phyloP scores from a whole-genome alignment of 805 yeast species.

The Saccharomyces eubayanus region DNA sequence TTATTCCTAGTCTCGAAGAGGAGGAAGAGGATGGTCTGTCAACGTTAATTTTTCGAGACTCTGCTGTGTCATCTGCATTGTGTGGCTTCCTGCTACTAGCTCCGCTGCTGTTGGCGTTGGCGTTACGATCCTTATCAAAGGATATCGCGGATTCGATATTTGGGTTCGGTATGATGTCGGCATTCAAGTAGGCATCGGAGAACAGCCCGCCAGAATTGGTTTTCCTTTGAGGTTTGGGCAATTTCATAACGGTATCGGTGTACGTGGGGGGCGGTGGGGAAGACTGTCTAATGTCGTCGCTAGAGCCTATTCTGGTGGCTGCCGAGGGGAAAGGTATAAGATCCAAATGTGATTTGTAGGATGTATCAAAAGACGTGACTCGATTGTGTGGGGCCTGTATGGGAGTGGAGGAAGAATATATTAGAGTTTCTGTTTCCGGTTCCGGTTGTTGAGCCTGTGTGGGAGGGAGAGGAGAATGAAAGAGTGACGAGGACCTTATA shows the following conservation, averaged over 20 bases:
- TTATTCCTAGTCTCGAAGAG: conserved; percentile 24
- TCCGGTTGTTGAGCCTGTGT: background rate
- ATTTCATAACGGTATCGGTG: background rate
- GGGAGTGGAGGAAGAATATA: background rate
- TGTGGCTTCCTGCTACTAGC: background rate
- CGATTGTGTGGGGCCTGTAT: background rate
- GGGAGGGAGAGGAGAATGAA: background rate
- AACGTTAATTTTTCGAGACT: conserved; percentile 11
- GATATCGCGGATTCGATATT: conserved; percentile 2
- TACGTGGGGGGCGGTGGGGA: background rate
- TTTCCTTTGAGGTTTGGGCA: conserved; percentile 20
- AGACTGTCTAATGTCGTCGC: background rate
- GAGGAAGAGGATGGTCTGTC: conserved; percentile 24
- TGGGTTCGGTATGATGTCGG: conserved; percentile 36
- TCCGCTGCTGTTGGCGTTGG: conserved; percentile 4
- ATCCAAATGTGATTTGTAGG: background rate
- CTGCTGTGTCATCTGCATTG: conserved; percentile 7
- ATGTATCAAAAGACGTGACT: background rate
- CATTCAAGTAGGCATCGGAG: conserved; percentile 35
- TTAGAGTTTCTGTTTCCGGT: background rate
- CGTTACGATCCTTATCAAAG: conserved; percentile 2
- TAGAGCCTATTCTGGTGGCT: background rate
- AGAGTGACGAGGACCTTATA: background rate
- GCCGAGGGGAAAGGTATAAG: background rate
- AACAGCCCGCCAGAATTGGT: conserved; percentile 24